Percentiles rank a stretch among this genome's conserved stretches.
phyloP scores from a whole-genome alignment of 306 rosid genomes.

The Hippophae tibetana region DNA sequence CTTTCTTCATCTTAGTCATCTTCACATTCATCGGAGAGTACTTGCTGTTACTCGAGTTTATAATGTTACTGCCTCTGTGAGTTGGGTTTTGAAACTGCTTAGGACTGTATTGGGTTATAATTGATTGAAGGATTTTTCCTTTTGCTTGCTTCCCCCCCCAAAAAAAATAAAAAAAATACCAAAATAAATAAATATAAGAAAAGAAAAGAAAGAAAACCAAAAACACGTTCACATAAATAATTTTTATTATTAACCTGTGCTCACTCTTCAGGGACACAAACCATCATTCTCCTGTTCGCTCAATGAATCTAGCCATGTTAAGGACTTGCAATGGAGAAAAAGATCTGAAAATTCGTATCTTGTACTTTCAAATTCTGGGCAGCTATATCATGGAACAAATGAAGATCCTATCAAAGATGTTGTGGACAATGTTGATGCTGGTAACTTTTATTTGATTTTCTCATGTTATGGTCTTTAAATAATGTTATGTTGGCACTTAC shows the following conservation, averaged over 20 bases:
- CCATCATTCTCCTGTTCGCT: slow-evolving; percentile 46
- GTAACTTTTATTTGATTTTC: slow-evolving; percentile 21
- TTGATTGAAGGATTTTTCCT: too few species aligned
- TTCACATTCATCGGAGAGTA: too few species aligned
- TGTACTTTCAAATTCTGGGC: slow-evolving; percentile 56
- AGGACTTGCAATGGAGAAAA: slow-evolving; percentile 69
- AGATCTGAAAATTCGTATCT: slow-evolving; percentile 35
- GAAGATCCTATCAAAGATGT: slow-evolving; percentile 37
- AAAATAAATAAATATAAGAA: not conserved
- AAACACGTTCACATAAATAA: not conserved
- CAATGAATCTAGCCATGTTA: slow-evolving; percentile 35
- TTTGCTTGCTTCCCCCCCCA: too few species aligned
- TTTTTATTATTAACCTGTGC: slow-evolving; percentile 11
- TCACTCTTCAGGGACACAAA: slow-evolving; percentile 39
- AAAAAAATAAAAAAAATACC: not conserved
- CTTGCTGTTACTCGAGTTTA: too few species aligned
- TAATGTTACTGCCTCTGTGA: too few species aligned
- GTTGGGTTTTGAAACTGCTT: too few species aligned
- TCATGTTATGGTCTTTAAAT: not conserved
- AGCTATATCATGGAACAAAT: slow-evolving; percentile 43
- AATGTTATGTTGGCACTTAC: not conserved
- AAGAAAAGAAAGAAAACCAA: not conserved
- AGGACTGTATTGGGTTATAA: too few species aligned
- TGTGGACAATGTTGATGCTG: slow-evolving; percentile 69
- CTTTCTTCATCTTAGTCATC: too few species aligned